Conservation (phyloP, 148 eudicot species). For the Dysphania ambrosioides region DNA sequence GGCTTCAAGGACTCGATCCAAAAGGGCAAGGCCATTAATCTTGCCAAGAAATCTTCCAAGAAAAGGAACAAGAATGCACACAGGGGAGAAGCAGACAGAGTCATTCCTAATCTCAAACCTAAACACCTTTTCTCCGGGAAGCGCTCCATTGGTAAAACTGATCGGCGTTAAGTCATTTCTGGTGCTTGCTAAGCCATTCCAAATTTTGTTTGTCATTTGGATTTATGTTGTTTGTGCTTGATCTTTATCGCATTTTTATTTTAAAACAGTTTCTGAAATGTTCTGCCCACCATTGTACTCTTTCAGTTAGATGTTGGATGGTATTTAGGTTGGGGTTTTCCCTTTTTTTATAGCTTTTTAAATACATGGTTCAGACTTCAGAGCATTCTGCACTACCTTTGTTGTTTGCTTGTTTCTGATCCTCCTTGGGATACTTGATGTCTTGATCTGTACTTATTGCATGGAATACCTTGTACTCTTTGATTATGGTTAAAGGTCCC, state of each 20-base stretch:
- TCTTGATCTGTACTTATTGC: too few relatives aligned
- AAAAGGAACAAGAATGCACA: slow-evolving; percentile 77
- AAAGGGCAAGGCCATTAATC: slow-evolving; percentile 63
- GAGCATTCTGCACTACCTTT: too few relatives aligned
- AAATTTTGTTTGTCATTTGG: slow-evolving; percentile 7
- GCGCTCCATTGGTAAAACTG: slow-evolving; percentile 69
- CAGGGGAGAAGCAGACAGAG: slow-evolving; percentile 71
- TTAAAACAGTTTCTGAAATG: background rate
- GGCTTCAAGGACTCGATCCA: slow-evolving; percentile 64
- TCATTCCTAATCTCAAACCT: slow-evolving; percentile 64
- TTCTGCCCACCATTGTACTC: too few relatives aligned
- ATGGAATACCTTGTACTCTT: too few relatives aligned
- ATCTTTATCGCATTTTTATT: background rate
- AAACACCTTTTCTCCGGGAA: slow-evolving; percentile 79
- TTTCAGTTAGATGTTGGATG: too few relatives aligned
- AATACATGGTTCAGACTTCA: too few relatives aligned
- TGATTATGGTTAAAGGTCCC: too few relatives aligned
- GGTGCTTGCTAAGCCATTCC: slow-evolving; percentile 20
- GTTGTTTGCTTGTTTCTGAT: too few relatives aligned
- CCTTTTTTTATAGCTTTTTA: too few relatives aligned
- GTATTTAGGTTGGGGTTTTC: too few relatives aligned
- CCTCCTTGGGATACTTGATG: too few relatives aligned
- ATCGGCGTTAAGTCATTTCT: slow-evolving; percentile 53
- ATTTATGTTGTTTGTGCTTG: background rate
- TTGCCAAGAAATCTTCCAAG: slow-evolving; percentile 40